Percentiles rank a stretch among this genome's conserved stretches.
These are phyloP conservation scores for Vicia villosa DNA, from an alignment of 306 rosid genomes.

Conservation along the genomic window DNA sequence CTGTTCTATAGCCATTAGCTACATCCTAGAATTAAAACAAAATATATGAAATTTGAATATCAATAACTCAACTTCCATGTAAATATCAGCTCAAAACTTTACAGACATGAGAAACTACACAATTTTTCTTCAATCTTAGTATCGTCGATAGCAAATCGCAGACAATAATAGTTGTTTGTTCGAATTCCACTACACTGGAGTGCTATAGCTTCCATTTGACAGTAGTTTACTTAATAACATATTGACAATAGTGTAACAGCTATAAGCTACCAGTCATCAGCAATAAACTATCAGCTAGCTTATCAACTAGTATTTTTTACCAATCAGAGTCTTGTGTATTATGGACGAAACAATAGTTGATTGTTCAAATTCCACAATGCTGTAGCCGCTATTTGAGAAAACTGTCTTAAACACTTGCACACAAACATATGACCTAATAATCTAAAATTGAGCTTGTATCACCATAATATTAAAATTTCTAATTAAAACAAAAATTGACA, in stretches of 20 bases:
- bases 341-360: no score
- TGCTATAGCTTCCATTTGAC: background rate
- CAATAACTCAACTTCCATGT: background rate
- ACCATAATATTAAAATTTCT: background rate
- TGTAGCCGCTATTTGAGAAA: background rate
- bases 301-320: no score
- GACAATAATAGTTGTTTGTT: background rate
- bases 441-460: background rate
- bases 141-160: background rate
- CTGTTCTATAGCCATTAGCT: background rate
- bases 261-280: no score
- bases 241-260: no score
- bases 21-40: constrained; percentile 11
- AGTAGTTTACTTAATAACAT: no score
- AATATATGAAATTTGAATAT: constrained; percentile 10
- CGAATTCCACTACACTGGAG: background rate
- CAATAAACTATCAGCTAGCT: no score
- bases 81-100: background rate
- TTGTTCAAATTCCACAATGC: no score
- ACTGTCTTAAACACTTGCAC: background rate
- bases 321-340: no score
- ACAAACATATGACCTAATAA: background rate
- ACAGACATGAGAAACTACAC: background rate
- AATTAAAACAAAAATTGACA: background rate
- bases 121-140: background rate